Evolutionary conservation across 2,329 filamentous ascomycete genomes (phyloP), one percentile per base, ranked within the genome.

Genomic region (Hypoxylon sp.): DNA sequence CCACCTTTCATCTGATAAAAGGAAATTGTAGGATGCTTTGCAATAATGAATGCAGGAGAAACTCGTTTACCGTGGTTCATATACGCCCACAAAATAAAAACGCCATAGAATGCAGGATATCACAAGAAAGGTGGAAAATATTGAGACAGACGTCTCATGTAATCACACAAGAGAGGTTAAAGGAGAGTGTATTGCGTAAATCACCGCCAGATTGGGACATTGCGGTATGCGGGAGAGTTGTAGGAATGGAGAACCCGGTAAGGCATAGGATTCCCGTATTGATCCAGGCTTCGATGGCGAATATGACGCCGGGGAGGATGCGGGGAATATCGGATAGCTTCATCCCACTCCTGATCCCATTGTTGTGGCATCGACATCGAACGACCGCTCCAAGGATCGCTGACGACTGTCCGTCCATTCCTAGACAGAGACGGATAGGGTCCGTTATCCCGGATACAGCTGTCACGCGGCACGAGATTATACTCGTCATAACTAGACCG

Each of bases 221-320:
- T 80, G 27, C 81, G 81, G 70, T 88, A 88, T 5, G 85, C 84
- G 4, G 85, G 85, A 3, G 85, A 86, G 71, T 87, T 86, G 70
- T 88, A 87, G 75, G 85, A 87, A 75, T 88, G 86, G 7, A 87
- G 76, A 9, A 87, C 79, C 1, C 85, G 83, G 64, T 84, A 87
- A 7, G 83, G 84, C 11, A 75, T 74, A 29, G 76, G 70, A 5
- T 66, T 73, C 23, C 65, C 72, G 48, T 74, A 61, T 16, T 74
- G 74, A 34, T 77, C 78, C 41, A 75, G 71, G 66, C 80, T 83
- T 39, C 77, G 75, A 65, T 81, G 79, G 19, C 80, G 77, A 53
- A 72, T 57, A 56, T 83, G 81, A n/a, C 71, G 70, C 3, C 78
- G 78, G 41, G 78, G 74, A 1, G 75, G 73, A 11, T 78, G 72